Evolutionary conservation across 257 asterid species (phyloP).

Genomic region (Solanum pinnatisectum): DNA sequence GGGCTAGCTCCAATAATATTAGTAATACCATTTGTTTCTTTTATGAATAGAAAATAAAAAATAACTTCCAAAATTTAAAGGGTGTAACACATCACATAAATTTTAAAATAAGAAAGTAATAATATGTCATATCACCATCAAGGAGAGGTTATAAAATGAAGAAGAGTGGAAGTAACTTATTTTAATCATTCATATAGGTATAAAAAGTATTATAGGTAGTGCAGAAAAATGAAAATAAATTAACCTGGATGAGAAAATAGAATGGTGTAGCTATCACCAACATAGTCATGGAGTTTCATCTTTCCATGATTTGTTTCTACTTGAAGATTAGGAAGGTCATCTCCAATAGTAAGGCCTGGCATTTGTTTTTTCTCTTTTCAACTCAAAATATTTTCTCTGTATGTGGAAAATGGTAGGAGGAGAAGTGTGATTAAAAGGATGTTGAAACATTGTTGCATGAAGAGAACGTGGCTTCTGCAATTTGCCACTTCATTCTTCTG

Average conservation of each 20-base stretch:
- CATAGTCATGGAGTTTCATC: constrained; percentile 63
- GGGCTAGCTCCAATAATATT: neutral
- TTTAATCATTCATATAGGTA: neutral
- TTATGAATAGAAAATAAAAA: neutral
- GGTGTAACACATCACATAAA: no score
- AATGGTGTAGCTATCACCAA: constrained; percentile 45
- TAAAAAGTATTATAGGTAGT: neutral
- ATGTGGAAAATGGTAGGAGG: neutral
- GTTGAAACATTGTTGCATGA: constrained; percentile 7
- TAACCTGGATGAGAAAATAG: constrained; percentile 80
- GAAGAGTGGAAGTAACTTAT: neutral
- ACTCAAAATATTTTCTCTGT: neutral
- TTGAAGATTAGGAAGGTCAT: constrained; percentile 54
- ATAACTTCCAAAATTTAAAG: neutral
- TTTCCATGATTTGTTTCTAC: constrained; percentile 81
- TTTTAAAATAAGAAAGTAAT: neutral
- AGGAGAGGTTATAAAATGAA: neutral
- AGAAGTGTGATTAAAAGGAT: neutral
- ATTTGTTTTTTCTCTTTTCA: constrained; percentile 5
- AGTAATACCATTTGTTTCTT: no score
- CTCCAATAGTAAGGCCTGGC: constrained; percentile 93
- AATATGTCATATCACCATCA: neutral
- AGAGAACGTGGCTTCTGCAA: constrained; percentile 17
- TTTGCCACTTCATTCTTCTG: constrained; percentile 1
- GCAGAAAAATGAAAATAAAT: neutral